phyloP scores from a whole-genome alignment of 352 stramenopile genomes.

The Thalassiosira ordinaria region DNA sequence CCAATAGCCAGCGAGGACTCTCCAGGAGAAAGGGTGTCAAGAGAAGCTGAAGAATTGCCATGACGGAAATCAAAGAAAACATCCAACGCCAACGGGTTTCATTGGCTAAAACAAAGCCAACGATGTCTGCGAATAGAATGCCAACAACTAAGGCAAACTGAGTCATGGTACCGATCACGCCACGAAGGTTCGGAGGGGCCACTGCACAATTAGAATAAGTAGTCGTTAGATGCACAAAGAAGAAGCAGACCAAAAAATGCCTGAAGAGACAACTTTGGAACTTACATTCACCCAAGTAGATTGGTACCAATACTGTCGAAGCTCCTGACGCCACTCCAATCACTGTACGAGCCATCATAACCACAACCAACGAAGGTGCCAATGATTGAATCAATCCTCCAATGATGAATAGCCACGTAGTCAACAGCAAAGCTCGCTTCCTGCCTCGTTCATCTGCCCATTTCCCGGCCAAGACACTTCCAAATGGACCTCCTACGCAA shows the following conservation, averaged over 20 bases:
- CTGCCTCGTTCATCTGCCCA: constrained; percentile 82
- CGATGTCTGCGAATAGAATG: constrained; percentile 86
- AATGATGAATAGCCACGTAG: constrained; percentile 83
- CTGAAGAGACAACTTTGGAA: background rate
- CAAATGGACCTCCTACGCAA: constrained; percentile 84
- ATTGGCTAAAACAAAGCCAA: constrained; percentile 85
- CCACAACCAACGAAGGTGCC: constrained; percentile 75
- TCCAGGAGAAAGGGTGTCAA: constrained; percentile 71
- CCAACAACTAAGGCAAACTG: constrained; percentile 88
- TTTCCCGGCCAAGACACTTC: constrained; percentile 51
- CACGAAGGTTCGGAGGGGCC: constrained; percentile 86
- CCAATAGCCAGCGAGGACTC: constrained; percentile 84
- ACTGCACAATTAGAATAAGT: constrained; percentile 70
- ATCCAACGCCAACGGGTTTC: constrained; percentile 80
- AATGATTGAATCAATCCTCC: constrained; percentile 82
- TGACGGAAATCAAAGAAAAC: constrained; percentile 80
- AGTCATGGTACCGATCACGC: constrained; percentile 87
- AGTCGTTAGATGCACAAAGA: background rate
- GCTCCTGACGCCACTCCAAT: constrained; percentile 87
- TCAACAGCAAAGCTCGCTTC: constrained; percentile 79
- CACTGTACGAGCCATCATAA: constrained; percentile 83
- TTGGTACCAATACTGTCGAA: constrained; percentile 86
- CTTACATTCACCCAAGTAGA: constrained; percentile 86
- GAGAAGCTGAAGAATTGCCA: constrained; percentile 64
- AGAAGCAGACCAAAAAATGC: background rate